phyloP scores from a whole-genome alignment of 805 yeast species.

The Maudiozyma serrabonitensis region DNA sequence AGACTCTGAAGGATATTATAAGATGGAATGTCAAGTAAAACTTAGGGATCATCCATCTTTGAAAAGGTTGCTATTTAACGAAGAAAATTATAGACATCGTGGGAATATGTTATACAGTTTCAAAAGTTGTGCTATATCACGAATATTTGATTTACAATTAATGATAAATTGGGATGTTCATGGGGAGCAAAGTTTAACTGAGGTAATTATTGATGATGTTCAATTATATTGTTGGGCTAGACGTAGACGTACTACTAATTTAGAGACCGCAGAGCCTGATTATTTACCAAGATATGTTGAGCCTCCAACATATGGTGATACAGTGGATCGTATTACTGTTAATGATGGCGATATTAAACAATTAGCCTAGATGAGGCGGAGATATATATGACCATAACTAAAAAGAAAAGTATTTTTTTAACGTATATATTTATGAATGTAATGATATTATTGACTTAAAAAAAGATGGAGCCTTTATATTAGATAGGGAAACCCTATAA shows the following conservation, averaged over 20 bases:
- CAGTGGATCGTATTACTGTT: background rate
- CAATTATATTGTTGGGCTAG: conserved; percentile 17
- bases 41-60: conserved; percentile 16
- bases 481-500: no score
- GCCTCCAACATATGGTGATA: conserved; percentile 21
- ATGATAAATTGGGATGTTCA: conserved; percentile 21
- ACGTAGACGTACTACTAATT: background rate
- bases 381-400: background rate
- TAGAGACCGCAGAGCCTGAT: conserved; percentile 6
- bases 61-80: conserved; percentile 19
- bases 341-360: background rate
- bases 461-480: no score
- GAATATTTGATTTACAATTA: conserved; percentile 23
- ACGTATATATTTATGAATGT: no score
- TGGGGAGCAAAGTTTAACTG: conserved; percentile 14
- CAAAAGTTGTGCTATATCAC: conserved; percentile 21
- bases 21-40: conserved; percentile 16
- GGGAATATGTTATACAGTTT: conserved; percentile 27
- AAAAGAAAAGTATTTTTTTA: background rate
- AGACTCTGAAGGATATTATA: background rate
- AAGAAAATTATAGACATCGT: conserved; percentile 26
- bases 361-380: background rate
- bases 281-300: conserved; percentile 20
- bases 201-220: conserved; percentile 15
- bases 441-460: no score